Conservation (phyloP, 2,329 filamentous ascomycete genomes). For the Neonectria sp. region DNA sequence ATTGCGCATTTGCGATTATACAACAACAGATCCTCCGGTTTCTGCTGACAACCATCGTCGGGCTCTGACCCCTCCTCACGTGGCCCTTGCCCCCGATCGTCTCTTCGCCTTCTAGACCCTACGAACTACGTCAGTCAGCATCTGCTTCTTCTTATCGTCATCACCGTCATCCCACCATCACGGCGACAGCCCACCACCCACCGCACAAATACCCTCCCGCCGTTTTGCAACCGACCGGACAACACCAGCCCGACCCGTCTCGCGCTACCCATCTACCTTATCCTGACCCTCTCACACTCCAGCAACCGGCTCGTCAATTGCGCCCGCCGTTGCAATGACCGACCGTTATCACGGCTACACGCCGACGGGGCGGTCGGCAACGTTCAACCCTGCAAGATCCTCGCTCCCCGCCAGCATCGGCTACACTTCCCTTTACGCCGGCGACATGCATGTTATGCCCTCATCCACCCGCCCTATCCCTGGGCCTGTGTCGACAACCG, state of each 20-base stretch:
- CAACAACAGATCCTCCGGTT: slow-evolving; percentile 28
- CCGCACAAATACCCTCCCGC: slow-evolving; percentile 1
- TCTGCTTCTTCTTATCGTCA: slow-evolving; percentile 8
- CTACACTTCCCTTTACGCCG: slow-evolving; percentile 65
- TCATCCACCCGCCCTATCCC: slow-evolving; percentile 50
- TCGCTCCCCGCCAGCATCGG: slow-evolving; percentile 68
- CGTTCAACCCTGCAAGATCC: slow-evolving; percentile 65
- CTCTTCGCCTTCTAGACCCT: slow-evolving; percentile 3
- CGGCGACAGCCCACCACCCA: slow-evolving; percentile 6
- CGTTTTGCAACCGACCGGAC: slow-evolving; percentile 1
- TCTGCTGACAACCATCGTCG: slow-evolving; percentile 40
- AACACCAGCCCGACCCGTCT: not conserved
- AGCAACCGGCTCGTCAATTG: not conserved
- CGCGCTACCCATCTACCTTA: not conserved
- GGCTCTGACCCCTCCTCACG: slow-evolving; percentile 47
- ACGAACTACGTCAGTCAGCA: not conserved
- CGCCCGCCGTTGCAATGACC: slow-evolving; percentile 57
- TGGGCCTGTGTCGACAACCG: slow-evolving; percentile 48
- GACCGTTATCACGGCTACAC: slow-evolving; percentile 62
- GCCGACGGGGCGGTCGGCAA: slow-evolving; percentile 61
- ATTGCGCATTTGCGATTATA: slow-evolving; percentile 14
- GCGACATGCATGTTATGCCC: slow-evolving; percentile 70
- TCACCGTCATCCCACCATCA: slow-evolving; percentile 43
- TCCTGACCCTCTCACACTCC: not conserved
- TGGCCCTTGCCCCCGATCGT: slow-evolving; percentile 38